Evolutionary conservation across 2,329 filamentous ascomycete genomes (phyloP), one percentile per base, ranked within the genome.

Genomic region (Tetracladium maxilliforme): DNA sequence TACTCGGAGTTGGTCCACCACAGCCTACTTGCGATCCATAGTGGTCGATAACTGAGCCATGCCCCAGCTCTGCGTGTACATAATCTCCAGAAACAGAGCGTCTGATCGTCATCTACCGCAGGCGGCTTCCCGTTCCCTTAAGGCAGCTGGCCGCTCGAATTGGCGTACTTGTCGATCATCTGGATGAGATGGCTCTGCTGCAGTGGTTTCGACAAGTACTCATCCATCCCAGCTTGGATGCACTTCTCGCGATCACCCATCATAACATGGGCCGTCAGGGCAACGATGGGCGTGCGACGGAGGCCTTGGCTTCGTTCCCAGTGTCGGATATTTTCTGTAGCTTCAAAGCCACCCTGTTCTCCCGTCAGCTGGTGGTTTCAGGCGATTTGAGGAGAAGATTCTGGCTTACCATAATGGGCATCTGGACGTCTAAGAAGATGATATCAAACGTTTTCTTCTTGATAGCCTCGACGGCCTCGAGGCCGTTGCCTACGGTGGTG

Each of bases 351-450:
- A 46, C 90, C 90, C 75, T 80, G 30, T 25, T 29, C 19, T 30
- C 6, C 11, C 19, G 25, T 18, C 25, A 22, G 19, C 15, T 21
- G 19, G 35, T 33, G 26, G n/a, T 17, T 31, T 9, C 32, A 10
- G 18, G 14, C 11, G 6, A 11, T 15, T 12, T 9, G 21, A 20
- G 17, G 20, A n/a, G n/a, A n/a, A n/a, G n/a, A n/a, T n/a, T 9
- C 9, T 14, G 5, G 27, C 70, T 58, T 55, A 80, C 75, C 86
- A 95, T 95, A 42, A 95, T 80, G n/a, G 90, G 90, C 90, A 98
- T 98, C 49, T 95, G 90, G 11, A 98, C 90, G 46, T 98, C 90
- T 90, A 98, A 98, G 24, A 98, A 65, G 35, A 98, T 90, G 33
- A 93, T 82, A 49, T 98, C 90, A 48, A 92, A 98, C 46, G 82